Conservation (phyloP, 202 grass and related monocot genomes). For the Setaria viridis region DNA sequence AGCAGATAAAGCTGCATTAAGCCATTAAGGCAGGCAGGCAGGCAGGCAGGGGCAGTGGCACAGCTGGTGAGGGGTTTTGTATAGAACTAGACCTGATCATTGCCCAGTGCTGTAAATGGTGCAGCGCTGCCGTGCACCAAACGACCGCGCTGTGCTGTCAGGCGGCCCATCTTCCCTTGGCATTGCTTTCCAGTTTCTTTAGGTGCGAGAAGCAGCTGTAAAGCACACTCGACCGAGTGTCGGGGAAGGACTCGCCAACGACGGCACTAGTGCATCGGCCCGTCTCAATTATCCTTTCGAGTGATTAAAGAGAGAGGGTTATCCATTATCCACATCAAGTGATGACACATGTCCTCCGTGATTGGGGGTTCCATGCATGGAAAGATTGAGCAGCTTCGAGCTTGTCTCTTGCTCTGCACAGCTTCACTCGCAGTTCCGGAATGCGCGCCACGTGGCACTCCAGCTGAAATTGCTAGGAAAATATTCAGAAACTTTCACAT, state of each 20-base stretch:
- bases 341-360: neutral
- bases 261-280: neutral
- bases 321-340: neutral
- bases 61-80: slow-evolving; percentile 10
- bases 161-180: neutral
- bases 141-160: slow-evolving; percentile 34
- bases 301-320: neutral
- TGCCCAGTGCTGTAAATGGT: neutral
- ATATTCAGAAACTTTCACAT: neutral
- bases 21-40: slow-evolving; percentile 6
- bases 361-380: neutral
- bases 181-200: neutral
- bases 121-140: slow-evolving; percentile 33
- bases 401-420: too few relatives aligned
- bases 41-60: neutral
- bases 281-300: neutral
- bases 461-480: neutral
- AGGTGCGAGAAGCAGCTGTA: neutral
- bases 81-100: neutral
- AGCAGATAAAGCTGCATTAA: neutral
- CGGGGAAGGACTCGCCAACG: neutral
- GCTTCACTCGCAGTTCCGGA: neutral
- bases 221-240: neutral
- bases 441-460: neutral
- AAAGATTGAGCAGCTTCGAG: neutral